These are phyloP conservation scores for Vitis rotundifolia DNA, from an alignment of 164 flowering plant species.

Conservation along the genomic window DNA sequence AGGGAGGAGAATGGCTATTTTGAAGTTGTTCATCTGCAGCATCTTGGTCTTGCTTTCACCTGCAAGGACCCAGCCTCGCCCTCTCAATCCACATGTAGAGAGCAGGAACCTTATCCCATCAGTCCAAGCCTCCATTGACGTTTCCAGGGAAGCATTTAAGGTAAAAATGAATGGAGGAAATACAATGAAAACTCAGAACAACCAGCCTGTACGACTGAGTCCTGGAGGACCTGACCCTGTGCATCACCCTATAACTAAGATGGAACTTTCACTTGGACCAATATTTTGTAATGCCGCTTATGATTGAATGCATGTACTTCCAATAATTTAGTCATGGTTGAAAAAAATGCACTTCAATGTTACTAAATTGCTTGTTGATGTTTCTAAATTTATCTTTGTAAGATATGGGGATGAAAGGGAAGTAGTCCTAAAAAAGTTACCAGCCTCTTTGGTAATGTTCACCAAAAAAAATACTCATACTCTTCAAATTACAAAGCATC, in stretches of 20 bases:
- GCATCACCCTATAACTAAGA: slow-evolving; percentile 5
- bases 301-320: no score
- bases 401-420: no score
- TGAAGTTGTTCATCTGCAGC: neutral
- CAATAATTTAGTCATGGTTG: no score
- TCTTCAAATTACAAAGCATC: no score
- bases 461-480: no score
- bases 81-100: neutral
- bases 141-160: neutral
- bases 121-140: neutral
- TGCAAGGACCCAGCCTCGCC: slow-evolving; percentile 4
- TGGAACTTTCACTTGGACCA: no score
- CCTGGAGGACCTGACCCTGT: slow-evolving; percentile 27
- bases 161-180: neutral
- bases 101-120: slow-evolving; percentile 1
- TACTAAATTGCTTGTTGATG: no score
- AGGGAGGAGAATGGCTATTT: slow-evolving; percentile 1
- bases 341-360: no score
- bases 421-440: no score
- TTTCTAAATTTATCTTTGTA: no score
- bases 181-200: neutral
- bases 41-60: slow-evolving; percentile 12
- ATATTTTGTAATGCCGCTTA: no score
- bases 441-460: no score
- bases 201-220: slow-evolving; percentile 1